Percentiles rank a stretch among this genome's conserved stretches.
These are phyloP conservation scores for Lactarius tabidus DNA, from an alignment of 768 basidiomycete genomes.

Conservation along the genomic window DNA sequence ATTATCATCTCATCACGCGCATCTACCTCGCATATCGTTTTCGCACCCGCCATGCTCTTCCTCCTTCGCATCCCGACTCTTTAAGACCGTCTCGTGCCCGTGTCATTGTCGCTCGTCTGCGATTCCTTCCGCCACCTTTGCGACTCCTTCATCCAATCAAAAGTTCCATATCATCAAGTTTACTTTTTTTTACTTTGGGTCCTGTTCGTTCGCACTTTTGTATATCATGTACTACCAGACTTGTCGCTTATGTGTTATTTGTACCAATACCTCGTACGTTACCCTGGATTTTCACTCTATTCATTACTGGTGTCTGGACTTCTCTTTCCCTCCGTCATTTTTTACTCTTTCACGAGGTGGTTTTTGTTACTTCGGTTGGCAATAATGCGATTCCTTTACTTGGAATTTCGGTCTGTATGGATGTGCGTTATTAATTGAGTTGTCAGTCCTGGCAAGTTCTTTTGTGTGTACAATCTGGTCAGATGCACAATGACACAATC, in stretches of 20 bases:
- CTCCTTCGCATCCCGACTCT: constrained; percentile 11
- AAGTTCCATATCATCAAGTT: constrained; percentile 20
- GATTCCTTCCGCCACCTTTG: constrained; percentile 7
- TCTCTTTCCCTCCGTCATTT: not conserved
- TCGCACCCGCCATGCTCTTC: constrained; percentile 12
- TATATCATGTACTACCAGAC: constrained; percentile 24
- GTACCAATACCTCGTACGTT: constrained; percentile 25
- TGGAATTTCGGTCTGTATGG: constrained; percentile 4
- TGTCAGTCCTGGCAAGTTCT: not conserved
- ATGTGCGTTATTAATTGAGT: not conserved
- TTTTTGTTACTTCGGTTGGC: constrained; percentile 10
- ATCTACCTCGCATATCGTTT: constrained; percentile 24
- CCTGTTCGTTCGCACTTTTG: constrained; percentile 14
- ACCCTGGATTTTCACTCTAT: constrained; percentile 24
- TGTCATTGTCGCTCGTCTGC: constrained; percentile 21
- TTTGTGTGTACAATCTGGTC: not conserved
- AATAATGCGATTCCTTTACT: constrained; percentile 16
- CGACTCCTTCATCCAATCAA: constrained; percentile 16
- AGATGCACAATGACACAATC: not conserved
- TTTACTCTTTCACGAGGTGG: not conserved
- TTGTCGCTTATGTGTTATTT: constrained; percentile 20
- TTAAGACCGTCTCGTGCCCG: constrained; percentile 18
- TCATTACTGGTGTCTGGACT: constrained; percentile 1
- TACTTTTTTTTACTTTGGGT: constrained; percentile 1
- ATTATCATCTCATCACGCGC: constrained; percentile 26